phyloP scores from a whole-genome alignment of 2,329 filamentous ascomycete species.

The Penicillium rolfsii region DNA sequence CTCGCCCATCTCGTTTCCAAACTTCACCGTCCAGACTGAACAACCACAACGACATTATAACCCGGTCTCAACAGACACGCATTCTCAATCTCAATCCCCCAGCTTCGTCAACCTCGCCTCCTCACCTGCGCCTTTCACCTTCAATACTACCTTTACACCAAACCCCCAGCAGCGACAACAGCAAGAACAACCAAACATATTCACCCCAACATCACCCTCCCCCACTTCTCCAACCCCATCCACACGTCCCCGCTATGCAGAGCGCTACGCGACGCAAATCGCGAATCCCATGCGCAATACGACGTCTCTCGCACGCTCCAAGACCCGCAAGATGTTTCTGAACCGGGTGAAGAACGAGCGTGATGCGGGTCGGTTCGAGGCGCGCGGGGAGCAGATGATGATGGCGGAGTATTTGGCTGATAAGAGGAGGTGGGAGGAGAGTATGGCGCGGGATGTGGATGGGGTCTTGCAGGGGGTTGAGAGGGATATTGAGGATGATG shows the following conservation, averaged over 20 bases:
- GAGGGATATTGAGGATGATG: constrained; percentile 29
- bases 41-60: constrained; percentile 4
- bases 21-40: constrained; percentile 16
- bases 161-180: constrained; percentile 1
- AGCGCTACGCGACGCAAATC: constrained; percentile 41
- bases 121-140: constrained; percentile 4
- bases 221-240: constrained; percentile 23
- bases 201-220: constrained; percentile 18
- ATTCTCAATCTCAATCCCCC: constrained; percentile 1
- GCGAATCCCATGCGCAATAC: constrained; percentile 38
- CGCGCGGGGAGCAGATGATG: constrained; percentile 48
- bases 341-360: constrained; percentile 48
- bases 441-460: constrained; percentile 41
- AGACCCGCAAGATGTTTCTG: constrained; percentile 45
- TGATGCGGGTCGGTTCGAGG: constrained; percentile 43
- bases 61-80: neutral
- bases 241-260: constrained; percentile 35
- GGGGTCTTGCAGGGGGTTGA: constrained; percentile 27
- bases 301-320: constrained; percentile 36
- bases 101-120: constrained; percentile 7
- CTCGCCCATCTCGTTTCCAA: constrained; percentile 18
- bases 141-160: neutral
- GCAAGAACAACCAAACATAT: constrained; percentile 7
- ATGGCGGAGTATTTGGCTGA: constrained; percentile 47
- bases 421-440: constrained; percentile 45